Percentiles rank a stretch among this genome's conserved stretches.
phyloP scores from a whole-genome alignment of 768 basidiomycete genomes.

The Coprinopsis cinerea region DNA sequence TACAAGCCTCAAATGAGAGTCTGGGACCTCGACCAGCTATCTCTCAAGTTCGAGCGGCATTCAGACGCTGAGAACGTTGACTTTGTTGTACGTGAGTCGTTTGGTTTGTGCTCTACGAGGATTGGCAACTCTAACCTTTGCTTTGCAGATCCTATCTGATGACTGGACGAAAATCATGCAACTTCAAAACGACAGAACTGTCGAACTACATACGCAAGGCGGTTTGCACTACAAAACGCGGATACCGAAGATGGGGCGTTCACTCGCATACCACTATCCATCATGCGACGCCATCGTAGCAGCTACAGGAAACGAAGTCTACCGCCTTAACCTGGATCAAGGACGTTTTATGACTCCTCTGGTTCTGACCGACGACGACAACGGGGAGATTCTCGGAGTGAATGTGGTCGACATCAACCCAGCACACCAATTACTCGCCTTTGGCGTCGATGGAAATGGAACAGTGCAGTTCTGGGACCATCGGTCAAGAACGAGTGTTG shows the following conservation, averaged over 20 bases:
- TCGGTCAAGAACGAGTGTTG: conserved; percentile 72
- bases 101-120: neutral
- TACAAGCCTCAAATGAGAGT: conserved; percentile 98
- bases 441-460: conserved; percentile 84
- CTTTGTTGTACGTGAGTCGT: conserved; percentile 81
- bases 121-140: neutral
- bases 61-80: conserved; percentile 97
- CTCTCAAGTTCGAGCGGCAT: conserved; percentile 93
- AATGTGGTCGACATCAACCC: conserved; percentile 92
- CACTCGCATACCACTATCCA: conserved; percentile 88
- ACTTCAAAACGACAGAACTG: conserved; percentile 90
- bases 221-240: conserved; percentile 90
- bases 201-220: conserved; percentile 92
- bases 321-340: conserved; percentile 91
- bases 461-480: conserved; percentile 97
- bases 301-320: conserved; percentile 83
- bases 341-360: conserved; percentile 88
- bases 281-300: conserved; percentile 87
- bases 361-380: conserved; percentile 42
- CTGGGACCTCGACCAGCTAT: conserved; percentile 90
- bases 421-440: conserved; percentile 83
- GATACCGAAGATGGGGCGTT: conserved; percentile 91
- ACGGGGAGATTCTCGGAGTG: conserved; percentile 68
- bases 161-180: conserved; percentile 32
- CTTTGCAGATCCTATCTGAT: conserved; percentile 7